Conservation (phyloP, 1,139 yeast genomes). For the Yamadazyma spencermartinsiae region DNA sequence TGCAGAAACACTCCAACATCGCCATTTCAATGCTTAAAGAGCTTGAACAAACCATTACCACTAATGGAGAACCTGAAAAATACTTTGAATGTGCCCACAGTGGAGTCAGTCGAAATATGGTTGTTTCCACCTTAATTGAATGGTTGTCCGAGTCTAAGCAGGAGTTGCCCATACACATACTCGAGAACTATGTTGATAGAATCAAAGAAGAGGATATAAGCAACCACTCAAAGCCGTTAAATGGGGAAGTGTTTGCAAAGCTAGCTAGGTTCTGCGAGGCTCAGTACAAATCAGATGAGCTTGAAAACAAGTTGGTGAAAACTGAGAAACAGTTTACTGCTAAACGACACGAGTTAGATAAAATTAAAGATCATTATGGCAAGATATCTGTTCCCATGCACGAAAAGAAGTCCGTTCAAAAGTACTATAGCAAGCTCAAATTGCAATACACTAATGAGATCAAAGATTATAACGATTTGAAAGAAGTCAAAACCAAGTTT, state of each 20-base stretch:
- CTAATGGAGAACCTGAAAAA: neutral
- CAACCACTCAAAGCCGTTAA: conserved; percentile 5
- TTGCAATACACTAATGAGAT: conserved; percentile 51
- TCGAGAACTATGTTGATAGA: conserved; percentile 55
- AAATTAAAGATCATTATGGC: conserved; percentile 46
- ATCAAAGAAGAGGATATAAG: conserved; percentile 21
- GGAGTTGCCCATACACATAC: conserved; percentile 60
- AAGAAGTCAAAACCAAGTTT: conserved; percentile 41
- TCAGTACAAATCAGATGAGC: conserved; percentile 51
- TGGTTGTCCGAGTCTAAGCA: conserved; percentile 76
- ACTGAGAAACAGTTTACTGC: conserved; percentile 37
- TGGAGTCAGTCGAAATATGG: conserved; percentile 2
- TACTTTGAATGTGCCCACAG: neutral
- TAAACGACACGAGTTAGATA: conserved; percentile 47
- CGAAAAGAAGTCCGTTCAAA: conserved; percentile 50
- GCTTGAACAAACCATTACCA: conserved; percentile 10
- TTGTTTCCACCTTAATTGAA: conserved; percentile 56
- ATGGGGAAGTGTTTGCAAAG: conserved; percentile 1
- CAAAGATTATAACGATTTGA: conserved; percentile 42
- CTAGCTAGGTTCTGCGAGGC: conserved; percentile 77
- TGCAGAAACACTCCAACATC: conserved; percentile 50
- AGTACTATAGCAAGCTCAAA: conserved; percentile 49
- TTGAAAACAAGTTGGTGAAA: conserved; percentile 46
- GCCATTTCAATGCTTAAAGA: conserved; percentile 53
- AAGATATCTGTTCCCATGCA: conserved; percentile 34